phyloP scores from a whole-genome alignment of 768 basidiomycete species.

The Kondoa malvinella region DNA sequence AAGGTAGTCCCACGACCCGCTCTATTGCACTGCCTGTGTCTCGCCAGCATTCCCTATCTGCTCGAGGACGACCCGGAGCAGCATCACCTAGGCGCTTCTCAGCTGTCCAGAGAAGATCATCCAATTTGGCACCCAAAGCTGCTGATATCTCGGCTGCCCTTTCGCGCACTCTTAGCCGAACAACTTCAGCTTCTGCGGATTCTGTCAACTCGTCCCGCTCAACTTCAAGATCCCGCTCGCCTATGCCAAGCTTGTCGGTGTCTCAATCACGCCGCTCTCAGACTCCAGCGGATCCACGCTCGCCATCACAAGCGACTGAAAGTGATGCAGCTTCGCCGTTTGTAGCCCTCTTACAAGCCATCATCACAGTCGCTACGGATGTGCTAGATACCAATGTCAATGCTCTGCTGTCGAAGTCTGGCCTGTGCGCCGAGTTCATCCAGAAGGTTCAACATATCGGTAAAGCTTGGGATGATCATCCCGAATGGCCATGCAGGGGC shows the following conservation, averaged over 20 bases:
- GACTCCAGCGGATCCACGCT: conserved; percentile 15
- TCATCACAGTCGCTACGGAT: conserved; percentile 85
- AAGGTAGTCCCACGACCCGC: conserved; percentile 1
- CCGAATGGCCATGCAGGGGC: conserved; percentile 90
- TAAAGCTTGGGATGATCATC: conserved; percentile 90
- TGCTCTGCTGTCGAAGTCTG: conserved; percentile 68
- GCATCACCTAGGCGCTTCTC: conserved; percentile 16
- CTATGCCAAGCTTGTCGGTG: conserved; percentile 45
- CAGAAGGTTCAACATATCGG: conserved; percentile 81
- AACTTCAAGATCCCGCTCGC: conserved; percentile 84
- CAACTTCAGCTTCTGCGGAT: background rate
- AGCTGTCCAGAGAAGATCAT: background rate
- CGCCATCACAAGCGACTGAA: conserved; percentile 9
- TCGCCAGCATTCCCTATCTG: background rate
- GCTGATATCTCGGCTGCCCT: conserved; percentile 16
- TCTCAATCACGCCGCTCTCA: background rate
- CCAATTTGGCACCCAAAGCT: background rate
- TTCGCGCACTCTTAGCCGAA: conserved; percentile 1
- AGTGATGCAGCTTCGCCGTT: conserved; percentile 21
- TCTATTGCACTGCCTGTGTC: background rate
- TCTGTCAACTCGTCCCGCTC: conserved; percentile 49
- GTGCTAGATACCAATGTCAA: conserved; percentile 74
- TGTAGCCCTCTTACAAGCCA: conserved; percentile 52
- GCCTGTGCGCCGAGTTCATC: conserved; percentile 68
- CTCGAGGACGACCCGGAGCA: background rate